phyloP scores from a whole-genome alignment of 2,329 filamentous ascomycete genomes.

The Coniochaeta hoffmannii region DNA sequence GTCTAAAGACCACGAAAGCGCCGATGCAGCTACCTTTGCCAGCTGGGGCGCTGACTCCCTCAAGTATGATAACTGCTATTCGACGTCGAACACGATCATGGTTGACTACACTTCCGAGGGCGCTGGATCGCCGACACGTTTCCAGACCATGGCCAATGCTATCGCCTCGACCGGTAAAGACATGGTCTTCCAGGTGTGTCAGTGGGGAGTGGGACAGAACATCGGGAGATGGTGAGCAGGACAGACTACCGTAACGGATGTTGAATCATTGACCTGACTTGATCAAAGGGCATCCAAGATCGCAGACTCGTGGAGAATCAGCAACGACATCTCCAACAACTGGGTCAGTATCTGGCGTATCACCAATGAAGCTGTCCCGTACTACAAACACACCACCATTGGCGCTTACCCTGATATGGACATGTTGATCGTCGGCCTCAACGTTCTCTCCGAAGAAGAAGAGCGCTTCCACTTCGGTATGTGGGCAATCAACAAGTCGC shows the following conservation, averaged over 20 bases:
- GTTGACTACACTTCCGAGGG: slow-evolving; percentile 31
- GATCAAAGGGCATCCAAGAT: slow-evolving; percentile 28
- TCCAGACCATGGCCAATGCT: slow-evolving; percentile 37
- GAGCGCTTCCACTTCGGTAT: slow-evolving; percentile 45
- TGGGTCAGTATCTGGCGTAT: slow-evolving; percentile 46
- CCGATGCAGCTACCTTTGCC: slow-evolving; percentile 31
- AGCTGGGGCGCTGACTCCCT: slow-evolving; percentile 39
- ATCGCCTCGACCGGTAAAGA: slow-evolving; percentile 30
- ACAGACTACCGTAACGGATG: neutral
- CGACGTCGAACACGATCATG: slow-evolving; percentile 31
- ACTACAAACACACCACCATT: slow-evolving; percentile 31
- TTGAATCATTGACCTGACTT: no score
- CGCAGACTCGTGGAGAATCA: slow-evolving; percentile 42
- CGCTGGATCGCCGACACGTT: slow-evolving; percentile 30
- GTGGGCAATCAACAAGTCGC: slow-evolving; percentile 45
- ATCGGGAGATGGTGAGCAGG: slow-evolving; percentile 32
- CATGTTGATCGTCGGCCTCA: slow-evolving; percentile 43
- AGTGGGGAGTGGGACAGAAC: slow-evolving; percentile 43
- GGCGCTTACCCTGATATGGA: slow-evolving; percentile 45
- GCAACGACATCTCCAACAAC: slow-evolving; percentile 44
- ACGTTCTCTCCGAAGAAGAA: slow-evolving; percentile 34
- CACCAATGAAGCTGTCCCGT: slow-evolving; percentile 42
- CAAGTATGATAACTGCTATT: slow-evolving; percentile 48
- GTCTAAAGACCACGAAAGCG: slow-evolving; percentile 30
- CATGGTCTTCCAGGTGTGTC: slow-evolving; percentile 42